Evolutionary conservation across 2,329 filamentous ascomycete species (phyloP).

Genomic region (Fusarium euwallaceae): DNA sequence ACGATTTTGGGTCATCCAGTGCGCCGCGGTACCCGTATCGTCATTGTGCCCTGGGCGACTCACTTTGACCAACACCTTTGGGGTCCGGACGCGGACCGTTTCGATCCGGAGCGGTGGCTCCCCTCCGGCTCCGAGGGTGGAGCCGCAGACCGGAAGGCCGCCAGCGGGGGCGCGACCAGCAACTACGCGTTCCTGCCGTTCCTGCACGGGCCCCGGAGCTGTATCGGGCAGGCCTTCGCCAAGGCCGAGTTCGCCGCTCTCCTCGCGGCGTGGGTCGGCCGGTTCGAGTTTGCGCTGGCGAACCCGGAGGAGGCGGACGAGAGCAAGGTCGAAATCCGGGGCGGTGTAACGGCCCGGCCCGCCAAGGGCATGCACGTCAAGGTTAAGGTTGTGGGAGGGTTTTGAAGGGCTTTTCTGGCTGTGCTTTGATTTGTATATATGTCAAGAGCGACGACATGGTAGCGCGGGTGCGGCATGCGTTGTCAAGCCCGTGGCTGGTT

Average conservation of each 20-base stretch:
- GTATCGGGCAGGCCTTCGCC: constrained; percentile 86
- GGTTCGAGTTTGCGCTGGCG: constrained; percentile 74
- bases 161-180: constrained; percentile 77
- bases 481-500: not conserved
- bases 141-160: constrained; percentile 57
- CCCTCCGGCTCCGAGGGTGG: constrained; percentile 54
- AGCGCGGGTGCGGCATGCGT: not conserved
- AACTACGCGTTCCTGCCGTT: constrained; percentile 88
- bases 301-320: constrained; percentile 75
- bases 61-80: constrained; percentile 79
- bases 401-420: constrained; percentile 50
- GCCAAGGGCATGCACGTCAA: constrained; percentile 78
- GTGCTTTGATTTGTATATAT: not conserved
- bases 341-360: constrained; percentile 79
- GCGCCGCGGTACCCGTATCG: constrained; percentile 77
- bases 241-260: constrained; percentile 88
- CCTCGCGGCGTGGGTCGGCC: constrained; percentile 80
- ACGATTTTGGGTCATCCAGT: constrained; percentile 74
- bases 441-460: not conserved
- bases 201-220: constrained; percentile 86
- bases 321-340: constrained; percentile 74
- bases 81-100: constrained; percentile 80
- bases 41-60: constrained; percentile 74
- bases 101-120: constrained; percentile 85
- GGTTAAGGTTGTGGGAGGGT: constrained; percentile 75